Conservation (phyloP, 2,329 filamentous ascomycete species). For the Calonectria pseudoreteaudii region DNA sequence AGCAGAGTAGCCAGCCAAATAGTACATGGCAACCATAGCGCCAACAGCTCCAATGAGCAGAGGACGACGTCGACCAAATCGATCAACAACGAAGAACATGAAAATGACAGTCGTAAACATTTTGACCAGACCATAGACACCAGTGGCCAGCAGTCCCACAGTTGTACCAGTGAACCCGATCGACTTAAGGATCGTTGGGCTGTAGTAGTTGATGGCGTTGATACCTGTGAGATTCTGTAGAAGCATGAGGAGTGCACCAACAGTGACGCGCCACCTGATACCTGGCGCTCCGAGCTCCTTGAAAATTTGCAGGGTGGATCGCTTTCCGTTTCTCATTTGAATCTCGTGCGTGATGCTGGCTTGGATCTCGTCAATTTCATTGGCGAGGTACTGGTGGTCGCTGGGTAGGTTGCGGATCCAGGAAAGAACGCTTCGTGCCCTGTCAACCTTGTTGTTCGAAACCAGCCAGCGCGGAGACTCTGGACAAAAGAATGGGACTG, state of each 20-base stretch:
- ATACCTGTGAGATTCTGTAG: conserved; percentile 29
- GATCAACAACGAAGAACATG: conserved; percentile 36
- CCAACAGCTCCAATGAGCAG: conserved; percentile 40
- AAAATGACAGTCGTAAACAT: conserved; percentile 34
- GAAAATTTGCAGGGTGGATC: conserved; percentile 29
- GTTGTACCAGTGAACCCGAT: neutral
- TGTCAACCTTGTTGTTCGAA: neutral
- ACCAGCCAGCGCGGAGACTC: neutral
- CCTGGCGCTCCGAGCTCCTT: conserved; percentile 33
- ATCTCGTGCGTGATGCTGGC: conserved; percentile 67
- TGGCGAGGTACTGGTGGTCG: conserved; percentile 38
- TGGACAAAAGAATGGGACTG: neutral
- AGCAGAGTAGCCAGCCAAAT: conserved; percentile 41
- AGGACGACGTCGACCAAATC: conserved; percentile 33
- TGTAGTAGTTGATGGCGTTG: conserved; percentile 10
- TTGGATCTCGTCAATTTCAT: conserved; percentile 45
- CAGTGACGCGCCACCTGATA: conserved; percentile 24
- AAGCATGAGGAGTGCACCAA: conserved; percentile 50
- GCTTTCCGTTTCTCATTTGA: conserved; percentile 12
- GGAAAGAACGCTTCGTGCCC: conserved; percentile 27
- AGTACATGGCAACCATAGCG: conserved; percentile 48
- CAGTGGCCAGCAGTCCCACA: conserved; percentile 48
- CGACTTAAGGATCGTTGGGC: neutral
- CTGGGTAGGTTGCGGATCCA: conserved; percentile 37
- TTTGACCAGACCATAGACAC: conserved; percentile 52